Evolutionary conservation across 768 basidiomycete genomes (phyloP).

Genomic region (Hygrocybe punicea): DNA sequence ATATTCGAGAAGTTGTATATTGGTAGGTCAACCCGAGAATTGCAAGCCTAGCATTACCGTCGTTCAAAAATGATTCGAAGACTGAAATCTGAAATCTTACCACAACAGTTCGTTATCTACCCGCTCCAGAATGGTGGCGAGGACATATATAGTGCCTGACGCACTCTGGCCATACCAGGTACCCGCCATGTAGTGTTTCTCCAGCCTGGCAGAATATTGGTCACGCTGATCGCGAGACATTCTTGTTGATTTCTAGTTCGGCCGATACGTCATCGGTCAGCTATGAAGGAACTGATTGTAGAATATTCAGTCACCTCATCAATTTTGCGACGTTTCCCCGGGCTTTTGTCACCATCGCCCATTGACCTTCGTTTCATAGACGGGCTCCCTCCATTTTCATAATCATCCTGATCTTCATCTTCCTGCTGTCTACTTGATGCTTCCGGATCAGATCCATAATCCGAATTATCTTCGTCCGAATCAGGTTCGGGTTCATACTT

Average conservation of each 20-base stretch:
- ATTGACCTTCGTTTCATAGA: slow-evolving; percentile 45
- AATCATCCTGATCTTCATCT: slow-evolving; percentile 42
- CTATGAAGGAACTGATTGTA: neutral
- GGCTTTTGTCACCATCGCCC: slow-evolving; percentile 34
- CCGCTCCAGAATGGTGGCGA: slow-evolving; percentile 87
- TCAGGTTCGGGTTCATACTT: slow-evolving; percentile 79
- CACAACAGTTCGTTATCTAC: slow-evolving; percentile 93
- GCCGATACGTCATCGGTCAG: neutral
- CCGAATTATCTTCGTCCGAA: slow-evolving; percentile 60
- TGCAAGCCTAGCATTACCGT: slow-evolving; percentile 6
- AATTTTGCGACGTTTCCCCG: slow-evolving; percentile 58
- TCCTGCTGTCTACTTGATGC: slow-evolving; percentile 42
- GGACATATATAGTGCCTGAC: slow-evolving; percentile 81
- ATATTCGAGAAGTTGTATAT: slow-evolving; percentile 84
- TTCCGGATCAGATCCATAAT: slow-evolving; percentile 46
- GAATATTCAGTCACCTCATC: slow-evolving; percentile 30
- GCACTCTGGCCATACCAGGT: slow-evolving; percentile 89
- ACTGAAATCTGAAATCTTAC: slow-evolving; percentile 41
- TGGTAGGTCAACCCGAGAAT: slow-evolving; percentile 86
- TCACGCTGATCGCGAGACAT: slow-evolving; percentile 70
- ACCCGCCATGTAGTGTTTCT: slow-evolving; percentile 81
- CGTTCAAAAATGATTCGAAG: too few relatives aligned
- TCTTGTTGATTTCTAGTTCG: slow-evolving; percentile 42
- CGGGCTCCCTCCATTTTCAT: slow-evolving; percentile 40
- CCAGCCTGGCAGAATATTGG: slow-evolving; percentile 57